These are phyloP conservation scores for Auricularia sp. DNA, from an alignment of 768 basidiomycete genomes.

Conservation along the genomic window DNA sequence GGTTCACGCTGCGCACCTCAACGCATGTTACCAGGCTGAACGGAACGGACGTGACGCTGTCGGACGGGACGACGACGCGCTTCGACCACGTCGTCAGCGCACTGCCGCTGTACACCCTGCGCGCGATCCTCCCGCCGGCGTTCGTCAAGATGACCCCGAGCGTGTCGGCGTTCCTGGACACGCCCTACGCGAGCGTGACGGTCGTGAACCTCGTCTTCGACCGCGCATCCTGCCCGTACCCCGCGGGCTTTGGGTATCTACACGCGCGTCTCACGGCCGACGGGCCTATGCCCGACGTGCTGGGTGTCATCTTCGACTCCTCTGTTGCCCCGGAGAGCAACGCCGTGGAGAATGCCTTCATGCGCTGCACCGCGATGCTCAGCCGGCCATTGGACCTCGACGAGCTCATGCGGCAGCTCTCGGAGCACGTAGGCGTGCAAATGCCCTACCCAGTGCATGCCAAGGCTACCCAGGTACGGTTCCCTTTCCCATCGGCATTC, in stretches of 20 bases:
- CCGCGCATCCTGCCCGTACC: not conserved
- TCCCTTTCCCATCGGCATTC: too few relatives aligned
- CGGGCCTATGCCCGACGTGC: too few relatives aligned
- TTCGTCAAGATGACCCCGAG: conserved; percentile 20
- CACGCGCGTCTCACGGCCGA: too few relatives aligned
- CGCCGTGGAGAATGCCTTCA: too few relatives aligned
- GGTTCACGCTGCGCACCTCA: conserved; percentile 11
- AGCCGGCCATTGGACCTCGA: too few relatives aligned
- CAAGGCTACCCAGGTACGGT: too few relatives aligned
- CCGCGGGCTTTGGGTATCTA: not conserved
- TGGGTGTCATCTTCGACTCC: too few relatives aligned
- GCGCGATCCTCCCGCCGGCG: conserved; percentile 30
- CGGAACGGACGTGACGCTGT: not conserved
- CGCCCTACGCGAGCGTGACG: conserved; percentile 69
- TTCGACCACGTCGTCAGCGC: conserved; percentile 64
- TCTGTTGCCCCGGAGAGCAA: too few relatives aligned
- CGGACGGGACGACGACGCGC: not conserved
- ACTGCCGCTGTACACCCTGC: conserved; percentile 50
- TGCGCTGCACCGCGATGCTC: too few relatives aligned
- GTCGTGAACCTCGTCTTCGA: conserved; percentile 85
- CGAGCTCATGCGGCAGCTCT: too few relatives aligned
- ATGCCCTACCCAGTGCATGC: too few relatives aligned
- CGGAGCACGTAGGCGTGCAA: too few relatives aligned
- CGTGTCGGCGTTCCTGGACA: conserved; percentile 52
- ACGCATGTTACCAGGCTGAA: conserved; percentile 18